A percentile compares a stretch with the other conserved stretches of the same genome.
Conservation (phyloP, 1,284 basidiomycete species). For the Thelephora terrestris region DNA sequence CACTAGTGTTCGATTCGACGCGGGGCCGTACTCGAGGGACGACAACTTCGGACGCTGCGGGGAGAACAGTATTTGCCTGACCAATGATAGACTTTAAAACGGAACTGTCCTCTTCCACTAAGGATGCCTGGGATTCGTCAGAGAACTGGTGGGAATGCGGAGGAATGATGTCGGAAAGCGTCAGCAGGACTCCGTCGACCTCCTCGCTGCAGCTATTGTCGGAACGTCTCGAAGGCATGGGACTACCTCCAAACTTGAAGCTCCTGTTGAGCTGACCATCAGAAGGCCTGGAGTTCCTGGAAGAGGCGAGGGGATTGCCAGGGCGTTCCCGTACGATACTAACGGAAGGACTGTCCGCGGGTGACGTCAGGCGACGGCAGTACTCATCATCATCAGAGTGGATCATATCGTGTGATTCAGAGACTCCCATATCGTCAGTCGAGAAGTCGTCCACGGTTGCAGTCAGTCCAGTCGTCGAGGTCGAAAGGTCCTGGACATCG, state of each 20-base stretch:
- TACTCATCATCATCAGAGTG: neutral
- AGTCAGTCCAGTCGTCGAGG: neutral
- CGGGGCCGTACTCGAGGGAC: conserved; percentile 23
- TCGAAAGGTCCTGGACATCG: conserved; percentile 6
- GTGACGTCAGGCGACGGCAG: neutral
- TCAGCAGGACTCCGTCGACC: conserved; percentile 25
- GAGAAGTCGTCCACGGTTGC: neutral
- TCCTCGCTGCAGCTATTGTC: neutral
- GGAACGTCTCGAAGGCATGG: neutral
- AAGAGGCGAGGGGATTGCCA: conserved; percentile 9
- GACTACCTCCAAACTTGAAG: conserved; percentile 52
- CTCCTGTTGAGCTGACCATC: conserved; percentile 55
- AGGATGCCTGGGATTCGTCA: conserved; percentile 35
- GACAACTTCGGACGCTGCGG: conserved; percentile 29
- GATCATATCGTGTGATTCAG: neutral
- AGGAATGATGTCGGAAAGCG: conserved; percentile 66
- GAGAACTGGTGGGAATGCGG: conserved; percentile 39
- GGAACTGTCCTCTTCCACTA: conserved; percentile 41
- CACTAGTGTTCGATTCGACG: conserved; percentile 36
- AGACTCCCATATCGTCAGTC: neutral
- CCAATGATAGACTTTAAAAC: conserved; percentile 48
- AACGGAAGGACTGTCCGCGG: neutral
- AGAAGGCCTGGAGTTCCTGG: conserved; percentile 38
- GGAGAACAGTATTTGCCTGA: conserved; percentile 47
- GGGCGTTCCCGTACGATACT: conserved; percentile 2